These are phyloP conservation scores for Trichoderma atrobrunneum DNA, from an alignment of 2,329 filamentous ascomycete genomes.

Conservation along the genomic window DNA sequence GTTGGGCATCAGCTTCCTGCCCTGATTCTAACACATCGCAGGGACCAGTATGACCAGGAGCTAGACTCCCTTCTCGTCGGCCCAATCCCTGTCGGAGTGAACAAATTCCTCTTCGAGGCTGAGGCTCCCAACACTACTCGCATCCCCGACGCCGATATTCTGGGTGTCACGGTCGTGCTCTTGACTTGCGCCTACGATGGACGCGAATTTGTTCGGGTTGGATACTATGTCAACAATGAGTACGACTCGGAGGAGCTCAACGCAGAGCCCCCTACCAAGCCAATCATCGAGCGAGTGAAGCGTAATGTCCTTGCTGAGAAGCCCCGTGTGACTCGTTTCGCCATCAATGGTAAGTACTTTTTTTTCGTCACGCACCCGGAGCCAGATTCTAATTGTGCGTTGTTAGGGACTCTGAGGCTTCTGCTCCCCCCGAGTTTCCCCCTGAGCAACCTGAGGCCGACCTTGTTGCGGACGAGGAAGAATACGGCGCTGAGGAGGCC, in stretches of 20 bases:
- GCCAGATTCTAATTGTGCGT: conserved; percentile 11
- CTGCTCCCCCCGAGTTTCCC: conserved; percentile 91
- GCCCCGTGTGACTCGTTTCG: conserved; percentile 93
- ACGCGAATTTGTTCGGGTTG: conserved; percentile 94
- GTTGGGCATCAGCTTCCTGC: conserved; percentile 21
- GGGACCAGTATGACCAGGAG: conserved; percentile 96
- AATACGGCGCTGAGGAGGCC: conserved; percentile 87
- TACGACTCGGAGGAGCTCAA: conserved; percentile 90
- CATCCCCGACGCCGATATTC: conserved; percentile 91
- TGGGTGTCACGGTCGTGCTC: conserved; percentile 95
- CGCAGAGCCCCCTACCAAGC: conserved; percentile 86
- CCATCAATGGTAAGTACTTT: conserved; percentile 76
- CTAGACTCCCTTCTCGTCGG: conserved; percentile 95
- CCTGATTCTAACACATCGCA: conserved; percentile 36
- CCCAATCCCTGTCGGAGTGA: conserved; percentile 94
- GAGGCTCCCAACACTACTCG: conserved; percentile 85
- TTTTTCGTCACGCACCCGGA: not conserved
- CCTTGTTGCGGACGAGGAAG: conserved; percentile 75
- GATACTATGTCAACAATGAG: conserved; percentile 99
- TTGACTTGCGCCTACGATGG: conserved; percentile 95
- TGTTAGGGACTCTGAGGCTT: conserved; percentile 93
- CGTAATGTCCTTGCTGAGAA: conserved; percentile 96
- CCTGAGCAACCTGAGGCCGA: conserved; percentile 98
- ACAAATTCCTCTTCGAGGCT: conserved; percentile 98
- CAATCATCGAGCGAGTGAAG: conserved; percentile 84